Base-by-base conservation (phyloP, 768 basidiomycete species). In the Serendipita vermifera region DNA sequence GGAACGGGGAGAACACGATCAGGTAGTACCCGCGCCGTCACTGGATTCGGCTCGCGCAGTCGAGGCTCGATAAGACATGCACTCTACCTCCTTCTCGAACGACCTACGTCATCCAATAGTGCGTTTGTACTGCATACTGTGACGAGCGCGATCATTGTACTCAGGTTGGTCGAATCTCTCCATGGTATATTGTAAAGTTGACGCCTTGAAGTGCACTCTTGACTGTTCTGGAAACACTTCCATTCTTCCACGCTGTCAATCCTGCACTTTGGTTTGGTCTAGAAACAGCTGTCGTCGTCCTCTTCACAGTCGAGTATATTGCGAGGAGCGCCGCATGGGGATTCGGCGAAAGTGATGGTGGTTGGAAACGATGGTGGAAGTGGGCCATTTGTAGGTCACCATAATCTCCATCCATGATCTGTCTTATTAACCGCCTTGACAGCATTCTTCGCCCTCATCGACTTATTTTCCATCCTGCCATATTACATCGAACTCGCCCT, bases 401-500 rank as follows among this genome's bases (percentile, higher is more conserved):
- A 24, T n/a, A n/a, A n/a, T n/a, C n/a, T n/a, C n/a, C n/a, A n/a
- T n/a, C n/a, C n/a, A n/a, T n/a, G n/a, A n/a, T n/a, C n/a, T n/a
- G n/a, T n/a, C n/a, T n/a, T n/a, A n/a, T n/a, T n/a, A 29, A 33
- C 51, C 43, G 13, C n/a, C 48, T 20, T 39, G 27, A 3, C 31
- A 80, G 83, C 85, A 2, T 88, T 92, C 68, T 91, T 85, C 66
- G 88, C 87, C 3, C 76, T 93, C 22, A 79, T 90, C 65, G 91
- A 94, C 64, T 68, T 90, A 14, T 74, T 93, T 56, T 84, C 89
- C 3, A 90, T 94, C 43, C 63, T 87, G 22, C 91, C 91, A 2
- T 93, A 91, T 64, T 93, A 90, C 66, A 79, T 94, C 55, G 91
- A 93, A 70, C 74, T 93, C 53, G 69, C 86, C 27, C 64, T 92